phyloP scores from a whole-genome alignment of 148 eudicot species.

The Rhododendron ovatum region DNA sequence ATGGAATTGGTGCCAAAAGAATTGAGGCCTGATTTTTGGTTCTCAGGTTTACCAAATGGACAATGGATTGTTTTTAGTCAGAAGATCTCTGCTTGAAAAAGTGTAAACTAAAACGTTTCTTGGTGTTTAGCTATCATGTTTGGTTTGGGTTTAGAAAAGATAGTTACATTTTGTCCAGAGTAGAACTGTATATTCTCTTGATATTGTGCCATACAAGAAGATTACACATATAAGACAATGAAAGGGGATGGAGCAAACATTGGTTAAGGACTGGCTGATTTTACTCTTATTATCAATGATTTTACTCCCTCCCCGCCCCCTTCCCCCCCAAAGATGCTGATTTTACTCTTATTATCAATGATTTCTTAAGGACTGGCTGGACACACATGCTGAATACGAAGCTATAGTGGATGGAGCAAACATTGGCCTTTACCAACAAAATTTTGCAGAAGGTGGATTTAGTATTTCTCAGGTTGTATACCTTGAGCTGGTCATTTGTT shows the following conservation, averaged over 20 bases:
- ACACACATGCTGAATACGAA: constrained; percentile 55
- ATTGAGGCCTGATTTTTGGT: background rate
- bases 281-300: too few relatives aligned
- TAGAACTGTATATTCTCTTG: background rate
- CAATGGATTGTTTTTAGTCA: background rate
- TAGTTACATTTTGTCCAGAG: background rate
- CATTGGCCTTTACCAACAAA: constrained; percentile 80
- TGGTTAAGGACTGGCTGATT: too few relatives aligned
- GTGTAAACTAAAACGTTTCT: background rate
- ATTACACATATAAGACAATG: background rate
- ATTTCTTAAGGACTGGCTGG: constrained; percentile 67
- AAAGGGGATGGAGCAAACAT: too few relatives aligned
- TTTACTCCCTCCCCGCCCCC: too few relatives aligned
- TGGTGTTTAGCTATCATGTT: background rate
- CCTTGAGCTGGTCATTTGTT: constrained; percentile 6
- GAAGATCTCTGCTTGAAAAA: background rate
- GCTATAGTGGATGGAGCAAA: constrained; percentile 91
- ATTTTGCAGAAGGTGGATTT: constrained; percentile 87
- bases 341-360: background rate
- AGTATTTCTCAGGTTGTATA: constrained; percentile 72
- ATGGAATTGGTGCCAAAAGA: background rate
- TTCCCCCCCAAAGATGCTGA: background rate
- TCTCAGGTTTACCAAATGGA: background rate
- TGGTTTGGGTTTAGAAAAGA: background rate
- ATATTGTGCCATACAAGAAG: background rate